Percentiles rank a stretch among this genome's conserved stretches.
Conservation (phyloP, 2,329 filamentous ascomycete genomes). For the Aquanectria penicillioides region DNA sequence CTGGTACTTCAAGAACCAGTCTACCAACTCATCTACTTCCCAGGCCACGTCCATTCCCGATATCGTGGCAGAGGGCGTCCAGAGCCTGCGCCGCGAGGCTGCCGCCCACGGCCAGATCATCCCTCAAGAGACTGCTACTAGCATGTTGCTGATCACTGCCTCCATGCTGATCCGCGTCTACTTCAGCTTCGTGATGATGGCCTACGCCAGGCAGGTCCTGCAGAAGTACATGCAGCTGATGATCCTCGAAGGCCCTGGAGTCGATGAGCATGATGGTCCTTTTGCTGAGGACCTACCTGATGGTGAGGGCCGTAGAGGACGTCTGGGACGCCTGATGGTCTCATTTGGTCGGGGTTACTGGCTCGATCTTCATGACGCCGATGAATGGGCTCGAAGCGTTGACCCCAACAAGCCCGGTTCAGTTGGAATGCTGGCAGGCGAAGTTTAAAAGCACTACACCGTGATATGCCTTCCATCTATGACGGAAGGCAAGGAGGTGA, state of each 20-base stretch:
- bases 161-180: conserved; percentile 84
- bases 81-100: conserved; percentile 47
- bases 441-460: conserved; percentile 40
- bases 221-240: conserved; percentile 67
- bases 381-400: conserved; percentile 75
- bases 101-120: conserved; percentile 48
- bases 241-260: conserved; percentile 59
- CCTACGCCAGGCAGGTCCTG: conserved; percentile 81
- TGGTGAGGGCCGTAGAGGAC: conserved; percentile 82
- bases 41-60: conserved; percentile 36
- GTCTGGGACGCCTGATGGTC: conserved; percentile 82
- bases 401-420: conserved; percentile 65
- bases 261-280: conserved; percentile 66
- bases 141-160: conserved; percentile 77
- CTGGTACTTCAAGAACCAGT: conserved; percentile 81
- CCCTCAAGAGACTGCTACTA: conserved; percentile 73
- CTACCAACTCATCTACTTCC: conserved; percentile 49
- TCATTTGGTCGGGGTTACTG: conserved; percentile 80
- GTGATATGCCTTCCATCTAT: conserved; percentile 17
- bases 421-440: conserved; percentile 48
- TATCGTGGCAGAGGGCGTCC: conserved; percentile 46
- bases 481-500: conserved; percentile 1
- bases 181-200: conserved; percentile 84
- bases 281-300: conserved; percentile 77
- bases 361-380: conserved; percentile 74